A percentile compares a stretch with the other conserved stretches of the same genome.
Evolutionary conservation across 306 rosid species (phyloP).

Genomic region (Carpinus viminea): DNA sequence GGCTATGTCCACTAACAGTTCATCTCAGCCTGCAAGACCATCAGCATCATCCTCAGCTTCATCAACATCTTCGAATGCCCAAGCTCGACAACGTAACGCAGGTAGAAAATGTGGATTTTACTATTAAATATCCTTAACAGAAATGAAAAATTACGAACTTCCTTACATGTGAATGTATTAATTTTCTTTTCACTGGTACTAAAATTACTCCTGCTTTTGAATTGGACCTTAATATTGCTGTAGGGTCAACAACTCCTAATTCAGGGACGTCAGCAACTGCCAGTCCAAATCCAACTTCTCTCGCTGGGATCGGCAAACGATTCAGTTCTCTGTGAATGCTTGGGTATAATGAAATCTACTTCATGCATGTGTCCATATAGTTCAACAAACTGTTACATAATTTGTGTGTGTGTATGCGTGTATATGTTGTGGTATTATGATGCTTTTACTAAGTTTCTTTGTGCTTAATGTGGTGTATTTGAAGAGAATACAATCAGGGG

Average conservation of each 20-base stretch:
- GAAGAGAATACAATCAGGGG: too few relatives aligned
- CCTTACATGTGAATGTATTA: background rate
- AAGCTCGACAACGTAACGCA: slow-evolving; percentile 51
- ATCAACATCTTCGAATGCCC: slow-evolving; percentile 52
- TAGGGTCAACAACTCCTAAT: slow-evolving; percentile 68
- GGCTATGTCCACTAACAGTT: slow-evolving; percentile 56
- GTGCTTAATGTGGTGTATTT: too few relatives aligned
- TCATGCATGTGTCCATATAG: slow-evolving; percentile 8
- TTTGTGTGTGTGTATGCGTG: slow-evolving; percentile 2
- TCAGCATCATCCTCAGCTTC: slow-evolving; percentile 44
- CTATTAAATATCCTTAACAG: background rate
- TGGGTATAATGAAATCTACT: slow-evolving; percentile 58
- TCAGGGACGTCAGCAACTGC: slow-evolving; percentile 66
- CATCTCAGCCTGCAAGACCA: slow-evolving; percentile 67
- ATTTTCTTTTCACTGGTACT: background rate
- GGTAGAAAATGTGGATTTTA: slow-evolving; percentile 41
- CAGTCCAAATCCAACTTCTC: slow-evolving; percentile 53
- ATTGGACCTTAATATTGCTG: slow-evolving; percentile 26
- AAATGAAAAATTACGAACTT: background rate
- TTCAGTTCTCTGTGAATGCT: slow-evolving; percentile 89
- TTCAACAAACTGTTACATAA: slow-evolving; percentile 8
- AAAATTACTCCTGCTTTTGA: slow-evolving; percentile 25
- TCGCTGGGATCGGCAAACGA: slow-evolving; percentile 89
- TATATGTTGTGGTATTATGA: background rate
- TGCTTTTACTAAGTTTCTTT: too few relatives aligned